phyloP scores from a whole-genome alignment of 257 asterid genomes.

The Leonotis leonurus region DNA sequence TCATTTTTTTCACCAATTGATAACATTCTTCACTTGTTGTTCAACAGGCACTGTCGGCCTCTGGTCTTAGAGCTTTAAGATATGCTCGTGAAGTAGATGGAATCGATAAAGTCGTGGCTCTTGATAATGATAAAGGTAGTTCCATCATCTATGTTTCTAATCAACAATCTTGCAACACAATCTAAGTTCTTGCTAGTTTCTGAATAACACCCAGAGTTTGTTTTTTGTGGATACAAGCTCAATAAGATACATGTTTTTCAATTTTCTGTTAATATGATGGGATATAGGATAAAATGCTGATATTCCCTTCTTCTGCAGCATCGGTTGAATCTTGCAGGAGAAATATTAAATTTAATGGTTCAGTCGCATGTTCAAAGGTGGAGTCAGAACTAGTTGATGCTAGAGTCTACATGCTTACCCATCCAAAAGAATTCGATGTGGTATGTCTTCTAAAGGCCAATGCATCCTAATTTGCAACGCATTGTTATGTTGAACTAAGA shows the following conservation, averaged over 20 bases:
- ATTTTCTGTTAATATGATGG: neutral
- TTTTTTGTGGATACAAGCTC: neutral
- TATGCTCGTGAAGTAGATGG: conserved; percentile 94
- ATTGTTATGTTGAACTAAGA: neutral
- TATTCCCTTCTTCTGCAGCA: conserved; percentile 38
- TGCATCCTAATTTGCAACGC: neutral
- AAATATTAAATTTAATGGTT: conserved; percentile 90
- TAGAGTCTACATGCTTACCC: conserved; percentile 89
- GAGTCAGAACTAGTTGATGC: conserved; percentile 87
- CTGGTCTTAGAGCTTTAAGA: conserved; percentile 92
- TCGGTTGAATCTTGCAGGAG: conserved; percentile 93
- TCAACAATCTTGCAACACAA: neutral
- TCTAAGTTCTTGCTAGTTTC: neutral
- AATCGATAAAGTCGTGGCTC: conserved; percentile 85
- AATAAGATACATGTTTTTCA: neutral
- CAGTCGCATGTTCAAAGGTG: conserved; percentile 80
- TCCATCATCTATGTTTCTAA: neutral
- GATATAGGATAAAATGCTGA: neutral
- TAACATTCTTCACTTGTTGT: neutral
- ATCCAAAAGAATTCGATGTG: conserved; percentile 95
- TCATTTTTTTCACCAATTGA: neutral
- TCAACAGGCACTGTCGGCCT: conserved; percentile 85
- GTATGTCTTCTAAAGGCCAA: conserved; percentile 32
- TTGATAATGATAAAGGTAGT: conserved; percentile 84
- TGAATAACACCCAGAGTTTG: neutral